Evolutionary conservation across 352 stramenopile species (phyloP), one percentile per base, ranked within the genome.

Genomic region (Achlya hypogyna): DNA sequence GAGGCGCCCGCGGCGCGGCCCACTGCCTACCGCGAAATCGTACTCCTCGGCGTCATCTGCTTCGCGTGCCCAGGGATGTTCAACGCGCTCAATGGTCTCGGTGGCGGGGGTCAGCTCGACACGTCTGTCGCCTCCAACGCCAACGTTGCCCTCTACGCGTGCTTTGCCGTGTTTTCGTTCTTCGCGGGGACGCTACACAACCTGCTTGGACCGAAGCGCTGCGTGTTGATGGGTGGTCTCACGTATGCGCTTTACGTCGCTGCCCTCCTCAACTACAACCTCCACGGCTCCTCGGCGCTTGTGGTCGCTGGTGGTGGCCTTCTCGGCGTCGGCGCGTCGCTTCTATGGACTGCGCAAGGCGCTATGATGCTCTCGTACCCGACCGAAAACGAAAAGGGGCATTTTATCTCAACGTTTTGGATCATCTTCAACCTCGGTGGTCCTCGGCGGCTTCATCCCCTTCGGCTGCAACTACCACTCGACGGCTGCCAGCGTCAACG

Each of bases 261-360:
- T 1, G 71, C 78, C 28, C 75, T 86, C 27, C 75, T 82, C 58
- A 16, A 27, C 8, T 67, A 52, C 18, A 27, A 70, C 22, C 62
- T 6, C 22, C 6, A 31, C 5, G 27, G 25, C 10, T 51, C 64
- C 14, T 31, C 43, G 25, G 45, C 28, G 10, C 32, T 66, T 34
- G 72, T 69, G 27, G 72, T 73, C 54, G 23, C 62, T 0, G 81
- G 77, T 2, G 85, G 82, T 10, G 72, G 53, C 0, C 28, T 77
- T 9, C 67, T 91, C 10, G 87, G 87, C 6, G 43, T 77, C 34
- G 82, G 79, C 5, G 86, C 86, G 5, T 80, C 77, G 0, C 74
- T 89, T 5, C 74, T 95, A 2, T 96, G 84, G 87, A 89, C 81
- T 4, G 79, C 82, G 18, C 83, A 95, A 45, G 84, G 86, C 12